These are phyloP conservation scores for Dendryphion nanum DNA, from an alignment of 2,329 filamentous ascomycete species.

Conservation along the genomic window DNA sequence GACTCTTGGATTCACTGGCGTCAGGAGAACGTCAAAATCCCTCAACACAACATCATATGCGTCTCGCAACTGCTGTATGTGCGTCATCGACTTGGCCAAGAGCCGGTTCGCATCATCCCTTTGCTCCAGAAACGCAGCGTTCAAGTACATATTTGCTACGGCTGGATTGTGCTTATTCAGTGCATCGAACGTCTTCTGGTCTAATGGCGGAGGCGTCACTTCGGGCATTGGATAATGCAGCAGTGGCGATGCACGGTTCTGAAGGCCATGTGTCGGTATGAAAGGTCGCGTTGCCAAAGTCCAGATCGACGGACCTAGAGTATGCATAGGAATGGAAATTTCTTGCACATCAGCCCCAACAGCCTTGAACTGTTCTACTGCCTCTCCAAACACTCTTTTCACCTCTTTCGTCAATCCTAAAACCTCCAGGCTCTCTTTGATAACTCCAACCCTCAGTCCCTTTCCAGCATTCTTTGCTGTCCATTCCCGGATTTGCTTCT, in stretches of 20 bases:
- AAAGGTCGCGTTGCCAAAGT: constrained; percentile 37
- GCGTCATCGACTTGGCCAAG: constrained; percentile 50
- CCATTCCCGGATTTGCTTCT: too few species aligned
- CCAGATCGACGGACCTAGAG: constrained; percentile 49
- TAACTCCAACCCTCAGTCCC: constrained; percentile 47
- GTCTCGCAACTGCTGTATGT: constrained; percentile 47
- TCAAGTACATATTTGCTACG: constrained; percentile 46
- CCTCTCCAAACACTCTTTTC: constrained; percentile 37
- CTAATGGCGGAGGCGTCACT: neutral
- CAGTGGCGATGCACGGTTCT: constrained; percentile 27
- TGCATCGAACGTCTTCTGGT: constrained; percentile 38
- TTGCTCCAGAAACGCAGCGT: constrained; percentile 35
- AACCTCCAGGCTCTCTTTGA: constrained; percentile 46
- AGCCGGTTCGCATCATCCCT: too few species aligned
- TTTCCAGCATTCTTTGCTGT: constrained; percentile 28
- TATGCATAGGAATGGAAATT: constrained; percentile 50
- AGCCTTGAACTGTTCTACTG: constrained; percentile 35
- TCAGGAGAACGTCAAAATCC: constrained; percentile 49
- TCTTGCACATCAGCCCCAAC: constrained; percentile 48
- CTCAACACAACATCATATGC: constrained; percentile 48
- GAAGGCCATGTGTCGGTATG: constrained; percentile 25
- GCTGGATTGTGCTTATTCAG: constrained; percentile 47
- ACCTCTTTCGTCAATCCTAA: constrained; percentile 42
- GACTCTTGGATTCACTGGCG: constrained; percentile 48
- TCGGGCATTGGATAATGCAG: constrained; percentile 34